A percentile compares a stretch with the other conserved stretches of the same genome.
Evolutionary conservation across 306 rosid genomes (phyloP).

Genomic region (Medicago ruthenica): DNA sequence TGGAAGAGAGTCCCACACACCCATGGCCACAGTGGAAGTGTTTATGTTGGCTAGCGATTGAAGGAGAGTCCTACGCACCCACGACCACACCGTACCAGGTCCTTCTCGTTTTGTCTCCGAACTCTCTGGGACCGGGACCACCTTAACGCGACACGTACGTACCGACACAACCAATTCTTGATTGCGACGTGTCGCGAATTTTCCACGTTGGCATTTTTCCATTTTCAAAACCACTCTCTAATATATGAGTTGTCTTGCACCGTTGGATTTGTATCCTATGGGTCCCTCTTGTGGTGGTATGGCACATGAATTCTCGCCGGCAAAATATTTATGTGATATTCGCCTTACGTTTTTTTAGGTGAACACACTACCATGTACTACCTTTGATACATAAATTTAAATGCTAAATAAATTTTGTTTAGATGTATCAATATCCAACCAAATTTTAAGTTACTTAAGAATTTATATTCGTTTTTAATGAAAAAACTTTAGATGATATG

Average conservation of each 20-base stretch:
- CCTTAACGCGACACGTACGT: constrained; percentile 63
- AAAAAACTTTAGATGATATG: too few relatives aligned
- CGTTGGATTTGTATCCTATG: neutral
- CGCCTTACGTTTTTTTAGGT: too few relatives aligned
- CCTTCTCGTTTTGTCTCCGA: constrained; percentile 45
- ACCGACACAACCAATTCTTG: neutral
- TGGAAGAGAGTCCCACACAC: neutral
- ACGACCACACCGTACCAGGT: constrained; percentile 7
- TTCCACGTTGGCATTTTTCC: constrained; percentile 23
- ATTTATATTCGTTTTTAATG: too few relatives aligned
- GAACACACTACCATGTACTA: too few relatives aligned
- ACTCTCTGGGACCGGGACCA: constrained; percentile 47
- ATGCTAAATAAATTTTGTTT: too few relatives aligned
- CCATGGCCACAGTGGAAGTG: neutral
- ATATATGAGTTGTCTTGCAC: constrained; percentile 47
- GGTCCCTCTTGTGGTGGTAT: constrained; percentile 34
- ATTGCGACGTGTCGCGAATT: constrained; percentile 34
- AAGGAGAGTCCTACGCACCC: neutral
- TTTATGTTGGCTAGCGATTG: neutral
- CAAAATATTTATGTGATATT: constrained; percentile 35
- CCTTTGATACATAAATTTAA: too few relatives aligned
- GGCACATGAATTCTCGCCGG: constrained; percentile 51
- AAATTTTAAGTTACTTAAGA: too few relatives aligned
- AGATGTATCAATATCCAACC: too few relatives aligned
- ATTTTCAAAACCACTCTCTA: constrained; percentile 20